phyloP scores from a whole-genome alignment of 2,329 filamentous ascomycete species.

The Pseudocercospora musae region DNA sequence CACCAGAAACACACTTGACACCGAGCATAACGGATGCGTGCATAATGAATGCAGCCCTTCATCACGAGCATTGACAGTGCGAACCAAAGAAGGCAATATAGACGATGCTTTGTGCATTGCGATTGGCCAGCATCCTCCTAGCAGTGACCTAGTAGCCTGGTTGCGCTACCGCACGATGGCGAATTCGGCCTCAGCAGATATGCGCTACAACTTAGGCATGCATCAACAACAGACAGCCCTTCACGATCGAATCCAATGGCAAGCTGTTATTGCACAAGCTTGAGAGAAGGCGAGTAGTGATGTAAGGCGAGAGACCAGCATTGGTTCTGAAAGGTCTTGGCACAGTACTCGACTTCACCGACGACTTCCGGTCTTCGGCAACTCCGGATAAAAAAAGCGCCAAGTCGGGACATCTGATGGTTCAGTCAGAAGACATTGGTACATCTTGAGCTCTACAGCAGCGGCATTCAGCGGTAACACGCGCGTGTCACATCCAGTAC shows the following conservation, averaged over 20 bases:
- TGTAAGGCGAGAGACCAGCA: no score
- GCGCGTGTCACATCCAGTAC: background rate
- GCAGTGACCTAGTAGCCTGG: background rate
- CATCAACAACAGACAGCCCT: no score
- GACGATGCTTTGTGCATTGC: background rate
- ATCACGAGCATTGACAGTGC: background rate
- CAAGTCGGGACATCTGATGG: background rate
- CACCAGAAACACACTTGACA: background rate
- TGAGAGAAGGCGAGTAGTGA: no score
- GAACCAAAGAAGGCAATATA: constrained; percentile 1
- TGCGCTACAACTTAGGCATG: background rate
- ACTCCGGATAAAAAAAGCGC: background rate
- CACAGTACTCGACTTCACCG: background rate
- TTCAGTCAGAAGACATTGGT: background rate
- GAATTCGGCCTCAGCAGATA: background rate
- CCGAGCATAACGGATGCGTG: background rate
- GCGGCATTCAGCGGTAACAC: background rate
- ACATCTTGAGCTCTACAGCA: background rate
- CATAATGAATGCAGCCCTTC: background rate
- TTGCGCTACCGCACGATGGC: background rate
- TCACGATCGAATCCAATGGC: no score
- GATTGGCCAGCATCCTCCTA: background rate
- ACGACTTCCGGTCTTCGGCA: background rate
- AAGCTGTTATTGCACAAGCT: no score
- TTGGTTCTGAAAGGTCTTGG: background rate